Conservation (phyloP, 1,139 yeast genomes). For the Diutina siamensis region DNA sequence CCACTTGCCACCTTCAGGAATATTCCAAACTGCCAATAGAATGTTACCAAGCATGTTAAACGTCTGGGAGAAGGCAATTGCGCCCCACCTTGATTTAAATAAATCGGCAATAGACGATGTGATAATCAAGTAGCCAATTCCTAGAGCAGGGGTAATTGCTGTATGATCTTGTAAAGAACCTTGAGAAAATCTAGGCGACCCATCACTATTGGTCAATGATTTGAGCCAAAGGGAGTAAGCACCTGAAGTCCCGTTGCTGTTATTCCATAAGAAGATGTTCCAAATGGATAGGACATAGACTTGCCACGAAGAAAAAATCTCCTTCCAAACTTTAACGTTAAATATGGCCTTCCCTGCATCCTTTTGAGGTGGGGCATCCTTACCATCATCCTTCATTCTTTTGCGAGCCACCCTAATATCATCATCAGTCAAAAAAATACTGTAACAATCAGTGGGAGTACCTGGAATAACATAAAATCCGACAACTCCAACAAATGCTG, state of each 20-base stretch:
- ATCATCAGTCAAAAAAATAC: background rate
- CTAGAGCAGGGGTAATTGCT: background rate
- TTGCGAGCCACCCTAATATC: background rate
- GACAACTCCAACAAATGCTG: constrained; percentile 11
- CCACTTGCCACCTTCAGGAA: constrained; percentile 12
- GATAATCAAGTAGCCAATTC: background rate
- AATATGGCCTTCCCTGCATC: constrained; percentile 10
- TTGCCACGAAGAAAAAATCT: constrained; percentile 43
- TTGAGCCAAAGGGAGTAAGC: constrained; percentile 41
- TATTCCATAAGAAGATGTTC: constrained; percentile 56
- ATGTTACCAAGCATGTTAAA: constrained; percentile 22
- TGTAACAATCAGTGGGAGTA: constrained; percentile 11
- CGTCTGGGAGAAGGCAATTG: constrained; percentile 7
- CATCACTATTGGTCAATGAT: constrained; percentile 18
- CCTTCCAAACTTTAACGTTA: constrained; percentile 31
- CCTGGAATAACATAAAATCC: constrained; percentile 13
- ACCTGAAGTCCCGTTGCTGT: constrained; percentile 38
- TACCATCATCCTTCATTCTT: constrained; percentile 7
- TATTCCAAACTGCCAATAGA: constrained; percentile 12
- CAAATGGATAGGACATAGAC: constrained; percentile 38
- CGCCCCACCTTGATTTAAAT: background rate
- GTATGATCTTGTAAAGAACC: background rate
- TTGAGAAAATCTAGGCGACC: background rate
- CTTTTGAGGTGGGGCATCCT: constrained; percentile 9
- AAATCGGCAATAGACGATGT: background rate